Percentiles rank a stretch among this genome's conserved stretches.
Conservation (phyloP, 2,329 filamentous ascomycete species). For the Ophioceras dolichostomum region DNA sequence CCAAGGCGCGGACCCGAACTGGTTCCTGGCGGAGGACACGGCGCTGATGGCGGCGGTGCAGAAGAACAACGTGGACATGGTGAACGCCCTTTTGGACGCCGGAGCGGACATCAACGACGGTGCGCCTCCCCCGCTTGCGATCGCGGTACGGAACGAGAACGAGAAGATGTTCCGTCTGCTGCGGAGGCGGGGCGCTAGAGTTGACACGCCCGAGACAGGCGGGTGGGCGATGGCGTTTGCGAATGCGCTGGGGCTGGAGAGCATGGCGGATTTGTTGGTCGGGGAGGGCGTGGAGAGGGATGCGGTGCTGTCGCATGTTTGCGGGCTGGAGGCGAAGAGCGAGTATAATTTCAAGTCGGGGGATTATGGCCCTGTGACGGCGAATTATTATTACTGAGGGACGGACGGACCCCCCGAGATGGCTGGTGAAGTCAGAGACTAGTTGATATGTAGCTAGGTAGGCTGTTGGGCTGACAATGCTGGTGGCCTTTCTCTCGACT, state of each 20-base stretch:
- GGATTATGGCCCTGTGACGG: neutral
- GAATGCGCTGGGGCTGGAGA: neutral
- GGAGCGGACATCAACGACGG: neutral
- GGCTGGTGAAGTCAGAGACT: too few relatives aligned
- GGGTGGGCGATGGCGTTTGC: constrained; percentile 1
- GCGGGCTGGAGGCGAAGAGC: neutral
- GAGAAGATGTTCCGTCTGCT: neutral
- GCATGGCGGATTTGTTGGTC: neutral
- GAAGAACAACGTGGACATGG: neutral
- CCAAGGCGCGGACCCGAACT: neutral
- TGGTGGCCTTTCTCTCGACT: too few relatives aligned
- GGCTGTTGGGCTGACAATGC: too few relatives aligned
- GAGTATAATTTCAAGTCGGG: constrained; percentile 1
- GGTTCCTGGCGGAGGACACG: neutral
- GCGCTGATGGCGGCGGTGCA: neutral
- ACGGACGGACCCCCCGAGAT: too few relatives aligned
- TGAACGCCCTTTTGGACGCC: neutral
- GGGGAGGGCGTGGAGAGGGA: neutral
- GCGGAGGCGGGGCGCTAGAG: neutral
- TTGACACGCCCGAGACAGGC: constrained; percentile 1
- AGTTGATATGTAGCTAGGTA: too few relatives aligned
- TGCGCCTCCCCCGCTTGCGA: neutral
- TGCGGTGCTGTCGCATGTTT: neutral
- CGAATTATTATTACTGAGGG: too few relatives aligned
- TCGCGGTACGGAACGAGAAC: neutral